These are phyloP conservation scores for Candida ponderosae DNA, from an alignment of 805 yeast genomes.

Conservation along the genomic window DNA sequence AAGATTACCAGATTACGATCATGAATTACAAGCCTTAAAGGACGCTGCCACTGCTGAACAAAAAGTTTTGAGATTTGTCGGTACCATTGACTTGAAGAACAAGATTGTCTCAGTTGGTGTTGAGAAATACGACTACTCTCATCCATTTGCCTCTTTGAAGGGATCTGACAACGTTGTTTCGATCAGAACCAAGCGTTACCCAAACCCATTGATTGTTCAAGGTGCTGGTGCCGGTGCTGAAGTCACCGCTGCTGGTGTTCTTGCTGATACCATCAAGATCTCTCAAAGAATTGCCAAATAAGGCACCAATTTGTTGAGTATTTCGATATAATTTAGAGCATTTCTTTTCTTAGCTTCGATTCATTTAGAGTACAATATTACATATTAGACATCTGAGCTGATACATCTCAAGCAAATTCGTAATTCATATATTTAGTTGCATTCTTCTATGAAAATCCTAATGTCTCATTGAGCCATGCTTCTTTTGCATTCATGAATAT, in stretches of 20 bases:
- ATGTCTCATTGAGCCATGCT: slow-evolving; percentile 33
- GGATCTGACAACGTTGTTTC: slow-evolving; percentile 96
- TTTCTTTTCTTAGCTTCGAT: not conserved
- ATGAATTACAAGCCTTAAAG: slow-evolving; percentile 68
- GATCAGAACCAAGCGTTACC: slow-evolving; percentile 84
- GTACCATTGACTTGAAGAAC: slow-evolving; percentile 72
- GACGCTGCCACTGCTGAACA: slow-evolving; percentile 73
- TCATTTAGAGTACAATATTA: not conserved
- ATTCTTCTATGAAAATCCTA: too few relatives aligned
- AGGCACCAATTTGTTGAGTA: not conserved
- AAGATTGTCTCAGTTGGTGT: slow-evolving; percentile 78
- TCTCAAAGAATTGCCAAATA: slow-evolving; percentile 66
- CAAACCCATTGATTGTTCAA: slow-evolving; percentile 88
- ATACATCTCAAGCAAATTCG: too few relatives aligned
- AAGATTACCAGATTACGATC: slow-evolving; percentile 77
- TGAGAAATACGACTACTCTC: slow-evolving; percentile 77
- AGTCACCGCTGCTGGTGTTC: slow-evolving; percentile 81
- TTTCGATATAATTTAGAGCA: not conserved
- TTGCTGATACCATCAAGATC: slow-evolving; percentile 87
- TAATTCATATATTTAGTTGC: too few relatives aligned
- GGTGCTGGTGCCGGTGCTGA: slow-evolving; percentile 95
- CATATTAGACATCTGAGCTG: too few relatives aligned
- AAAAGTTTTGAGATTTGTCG: slow-evolving; percentile 91
- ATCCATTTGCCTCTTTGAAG: slow-evolving; percentile 91
- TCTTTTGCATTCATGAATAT: slow-evolving; percentile 55